Evolutionary conservation across 768 basidiomycete species (phyloP).

Genomic region (Phaeotremella fagi): DNA sequence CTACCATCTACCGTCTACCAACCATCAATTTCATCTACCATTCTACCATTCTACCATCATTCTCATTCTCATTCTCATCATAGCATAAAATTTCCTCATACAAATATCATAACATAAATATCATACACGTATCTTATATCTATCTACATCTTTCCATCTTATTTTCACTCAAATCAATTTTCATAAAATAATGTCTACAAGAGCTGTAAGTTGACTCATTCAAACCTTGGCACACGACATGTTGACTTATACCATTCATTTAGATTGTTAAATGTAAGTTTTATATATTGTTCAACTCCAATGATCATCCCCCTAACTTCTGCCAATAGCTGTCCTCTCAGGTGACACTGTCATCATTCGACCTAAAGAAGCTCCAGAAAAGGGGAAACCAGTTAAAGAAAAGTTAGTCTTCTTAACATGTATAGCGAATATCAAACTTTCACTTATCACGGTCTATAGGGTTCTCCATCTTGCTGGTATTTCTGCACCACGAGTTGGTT

Average conservation of each 20-base stretch:
- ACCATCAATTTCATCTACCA: no score
- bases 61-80: no score
- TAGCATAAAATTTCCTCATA: no score
- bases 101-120: no score
- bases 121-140: no score
- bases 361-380: constrained; percentile 58
- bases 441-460: no score
- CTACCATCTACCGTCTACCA: no score
- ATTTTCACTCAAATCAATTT: no score
- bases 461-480: constrained; percentile 86
- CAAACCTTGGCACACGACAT: neutral
- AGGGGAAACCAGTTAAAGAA: constrained; percentile 86
- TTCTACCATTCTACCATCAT: no score
- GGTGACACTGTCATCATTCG: constrained; percentile 85
- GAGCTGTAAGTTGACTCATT: constrained; percentile 33
- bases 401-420: constrained; percentile 54
- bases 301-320: neutral
- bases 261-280: constrained; percentile 43
- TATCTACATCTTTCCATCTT: no score
- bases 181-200: constrained; percentile 24
- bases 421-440: no score
- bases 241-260: constrained; percentile 1
- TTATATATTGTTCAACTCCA: neutral
- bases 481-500: constrained; percentile 76
- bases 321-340: constrained; percentile 68